Evolutionary conservation across 2,329 filamentous ascomycete genomes (phyloP).

Genomic region (Neofusicoccum parvum): DNA sequence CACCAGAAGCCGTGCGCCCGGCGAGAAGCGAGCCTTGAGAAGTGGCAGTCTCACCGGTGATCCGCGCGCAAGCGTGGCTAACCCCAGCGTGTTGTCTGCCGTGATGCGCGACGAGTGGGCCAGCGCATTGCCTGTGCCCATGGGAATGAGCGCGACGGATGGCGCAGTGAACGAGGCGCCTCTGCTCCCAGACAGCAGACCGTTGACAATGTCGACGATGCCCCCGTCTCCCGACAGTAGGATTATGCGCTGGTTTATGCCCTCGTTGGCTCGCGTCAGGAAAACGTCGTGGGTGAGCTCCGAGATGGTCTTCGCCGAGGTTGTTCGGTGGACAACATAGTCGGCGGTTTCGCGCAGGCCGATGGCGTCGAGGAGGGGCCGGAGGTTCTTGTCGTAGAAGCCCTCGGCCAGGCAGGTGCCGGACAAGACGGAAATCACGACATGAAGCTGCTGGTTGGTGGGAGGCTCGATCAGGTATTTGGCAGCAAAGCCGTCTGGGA

Average conservation of each 20-base stretch:
- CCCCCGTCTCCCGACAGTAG: slow-evolving; percentile 89
- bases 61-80: slow-evolving; percentile 41
- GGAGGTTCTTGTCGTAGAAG: slow-evolving; percentile 43
- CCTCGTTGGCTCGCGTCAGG: slow-evolving; percentile 53
- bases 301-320: slow-evolving; percentile 63
- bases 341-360: slow-evolving; percentile 36
- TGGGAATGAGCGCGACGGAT: slow-evolving; percentile 54
- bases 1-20: slow-evolving; percentile 44
- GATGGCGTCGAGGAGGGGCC: slow-evolving; percentile 46
- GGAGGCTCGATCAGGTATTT: not conserved
- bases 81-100: slow-evolving; percentile 43
- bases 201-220: slow-evolving; percentile 79
- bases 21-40: slow-evolving; percentile 49
- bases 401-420: slow-evolving; percentile 43
- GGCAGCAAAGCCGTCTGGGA: not conserved
- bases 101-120: slow-evolving; percentile 47
- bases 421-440: slow-evolving; percentile 50
- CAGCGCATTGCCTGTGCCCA: slow-evolving; percentile 55
- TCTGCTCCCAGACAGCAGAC: slow-evolving; percentile 45
- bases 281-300: slow-evolving; percentile 60
- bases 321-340: slow-evolving; percentile 64
- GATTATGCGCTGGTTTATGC: slow-evolving; percentile 56
- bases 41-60: slow-evolving; percentile 42
- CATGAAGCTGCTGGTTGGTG: slow-evolving; percentile 31
- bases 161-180: slow-evolving; percentile 25